These are phyloP conservation scores for Plasmodium reichenowi DNA, from an alignment of 169 alveolate species.

Conservation along the genomic window DNA sequence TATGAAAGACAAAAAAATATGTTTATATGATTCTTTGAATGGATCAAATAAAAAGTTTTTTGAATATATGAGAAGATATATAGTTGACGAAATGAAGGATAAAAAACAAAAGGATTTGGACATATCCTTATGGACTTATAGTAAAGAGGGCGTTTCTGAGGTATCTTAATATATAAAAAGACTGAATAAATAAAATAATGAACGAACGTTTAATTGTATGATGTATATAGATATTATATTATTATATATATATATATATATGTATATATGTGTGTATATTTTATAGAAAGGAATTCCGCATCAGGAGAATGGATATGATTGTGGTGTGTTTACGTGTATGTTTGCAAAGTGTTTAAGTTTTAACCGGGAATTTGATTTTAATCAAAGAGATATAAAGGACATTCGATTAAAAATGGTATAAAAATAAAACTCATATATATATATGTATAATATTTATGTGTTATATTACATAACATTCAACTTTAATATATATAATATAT, in stretches of 20 bases:
- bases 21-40: conserved; percentile 87
- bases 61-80: conserved; percentile 78
- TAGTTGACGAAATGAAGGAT: conserved; percentile 86
- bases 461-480: background rate
- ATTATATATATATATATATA: background rate
- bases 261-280: background rate
- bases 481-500: background rate
- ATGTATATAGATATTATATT: background rate
- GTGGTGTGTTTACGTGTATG: conserved; percentile 93
- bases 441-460: background rate
- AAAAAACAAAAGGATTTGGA: conserved; percentile 71
- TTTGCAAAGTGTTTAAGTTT: conserved; percentile 90
- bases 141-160: conserved; percentile 34
- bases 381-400: conserved; percentile 79
- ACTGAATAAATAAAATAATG: background rate
- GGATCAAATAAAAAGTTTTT: conserved; percentile 76
- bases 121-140: conserved; percentile 47
- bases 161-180: background rate
- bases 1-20: conserved; percentile 84
- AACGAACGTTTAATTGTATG: background rate
- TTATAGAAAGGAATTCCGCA: conserved; percentile 80
- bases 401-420: conserved; percentile 84
- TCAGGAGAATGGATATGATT: conserved; percentile 90
- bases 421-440: background rate
- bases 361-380: conserved; percentile 87